Percentiles rank a stretch among this genome's conserved stretches.
Conservation (phyloP, 257 asterid genomes). For the Solanum chmielewskii region DNA sequence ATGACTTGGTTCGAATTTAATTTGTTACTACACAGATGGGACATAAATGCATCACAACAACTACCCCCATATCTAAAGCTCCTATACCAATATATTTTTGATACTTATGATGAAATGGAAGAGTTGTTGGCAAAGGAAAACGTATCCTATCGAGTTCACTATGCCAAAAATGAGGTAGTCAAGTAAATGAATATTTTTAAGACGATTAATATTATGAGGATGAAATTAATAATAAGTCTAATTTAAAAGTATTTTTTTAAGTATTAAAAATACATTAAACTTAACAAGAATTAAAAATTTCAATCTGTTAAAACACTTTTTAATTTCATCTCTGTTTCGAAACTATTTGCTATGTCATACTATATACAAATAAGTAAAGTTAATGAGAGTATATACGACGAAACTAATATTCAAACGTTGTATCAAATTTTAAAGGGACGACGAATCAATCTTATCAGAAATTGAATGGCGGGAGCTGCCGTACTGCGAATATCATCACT, state of each 20-base stretch:
- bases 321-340: too few relatives aligned
- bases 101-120: conserved; percentile 9
- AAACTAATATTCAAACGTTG: background rate
- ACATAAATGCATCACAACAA: background rate
- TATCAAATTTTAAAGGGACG: background rate
- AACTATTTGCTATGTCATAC: too few relatives aligned
- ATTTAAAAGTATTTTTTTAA: too few relatives aligned
- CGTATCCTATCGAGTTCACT: conserved; percentile 2
- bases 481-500: background rate
- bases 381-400: background rate
- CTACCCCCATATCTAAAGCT: conserved; percentile 8
- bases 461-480: conserved; percentile 1
- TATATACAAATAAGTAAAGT: too few relatives aligned
- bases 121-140: background rate
- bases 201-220: too few relatives aligned
- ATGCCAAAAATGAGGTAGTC: conserved; percentile 20
- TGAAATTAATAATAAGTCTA: too few relatives aligned
- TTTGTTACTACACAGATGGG: conserved; percentile 8
- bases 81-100: conserved; percentile 2
- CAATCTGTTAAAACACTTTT: too few relatives aligned
- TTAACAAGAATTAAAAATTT: too few relatives aligned
- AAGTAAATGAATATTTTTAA: too few relatives aligned
- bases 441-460: background rate
- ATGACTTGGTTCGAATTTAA: background rate
- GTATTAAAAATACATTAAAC: too few relatives aligned